These are phyloP conservation scores for Byssoonygena ceratinophila DNA, from an alignment of 2,329 filamentous ascomycete genomes.

Conservation along the genomic window DNA sequence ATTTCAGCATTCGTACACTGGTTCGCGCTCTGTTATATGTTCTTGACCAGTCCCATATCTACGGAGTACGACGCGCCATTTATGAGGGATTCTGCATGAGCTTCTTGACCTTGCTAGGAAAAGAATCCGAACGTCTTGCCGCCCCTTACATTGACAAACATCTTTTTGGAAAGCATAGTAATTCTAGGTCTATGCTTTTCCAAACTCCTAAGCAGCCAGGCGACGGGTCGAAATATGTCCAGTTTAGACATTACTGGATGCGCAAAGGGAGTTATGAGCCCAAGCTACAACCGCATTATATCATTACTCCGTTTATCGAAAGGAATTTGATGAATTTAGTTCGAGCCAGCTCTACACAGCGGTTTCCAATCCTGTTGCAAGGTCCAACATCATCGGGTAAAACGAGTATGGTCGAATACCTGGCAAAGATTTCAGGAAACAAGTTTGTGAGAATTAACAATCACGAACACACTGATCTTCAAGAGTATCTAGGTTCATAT, in stretches of 20 bases:
- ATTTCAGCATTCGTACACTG: constrained; percentile 90
- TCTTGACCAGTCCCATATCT: constrained; percentile 68
- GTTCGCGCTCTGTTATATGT: constrained; percentile 85
- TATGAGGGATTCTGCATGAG: constrained; percentile 98
- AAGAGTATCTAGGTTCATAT: constrained; percentile 95
- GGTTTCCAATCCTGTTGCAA: constrained; percentile 90
- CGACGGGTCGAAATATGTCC: constrained; percentile 68
- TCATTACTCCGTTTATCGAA: constrained; percentile 90
- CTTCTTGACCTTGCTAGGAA: constrained; percentile 79
- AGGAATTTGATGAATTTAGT: constrained; percentile 91
- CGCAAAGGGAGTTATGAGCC: constrained; percentile 58
- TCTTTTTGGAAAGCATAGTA: constrained; percentile 60
- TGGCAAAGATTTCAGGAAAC: constrained; percentile 93
- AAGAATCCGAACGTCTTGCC: constrained; percentile 67
- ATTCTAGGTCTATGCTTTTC: constrained; percentile 61
- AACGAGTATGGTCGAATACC: constrained; percentile 98
- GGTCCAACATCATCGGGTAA: constrained; percentile 96
- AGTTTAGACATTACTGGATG: constrained; percentile 86
- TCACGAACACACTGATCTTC: constrained; percentile 94
- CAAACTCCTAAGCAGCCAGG: constrained; percentile 67
- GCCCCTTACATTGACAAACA: constrained; percentile 70
- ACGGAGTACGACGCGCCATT: constrained; percentile 72
- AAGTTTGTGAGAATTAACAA: constrained; percentile 99
- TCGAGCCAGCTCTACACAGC: constrained; percentile 78
- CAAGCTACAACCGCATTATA: constrained; percentile 75